These are phyloP conservation scores for Carex kokanica DNA, from an alignment of 176 grass and related monocot species.

Conservation along the genomic window DNA sequence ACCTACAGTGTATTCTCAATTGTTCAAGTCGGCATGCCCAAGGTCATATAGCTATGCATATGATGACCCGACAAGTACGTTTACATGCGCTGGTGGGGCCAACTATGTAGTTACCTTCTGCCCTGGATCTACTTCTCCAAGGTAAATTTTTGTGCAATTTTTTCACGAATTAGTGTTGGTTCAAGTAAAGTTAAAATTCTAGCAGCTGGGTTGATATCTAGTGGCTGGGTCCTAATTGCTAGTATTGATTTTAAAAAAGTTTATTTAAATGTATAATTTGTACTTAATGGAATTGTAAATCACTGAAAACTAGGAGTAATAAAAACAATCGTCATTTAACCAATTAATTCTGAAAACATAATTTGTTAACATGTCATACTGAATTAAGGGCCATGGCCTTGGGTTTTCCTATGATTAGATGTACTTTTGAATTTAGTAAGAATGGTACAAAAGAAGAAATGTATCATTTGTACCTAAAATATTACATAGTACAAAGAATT, in stretches of 20 bases:
- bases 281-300: background rate
- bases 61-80: constrained; percentile 84
- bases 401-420: background rate
- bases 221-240: background rate
- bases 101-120: constrained; percentile 94
- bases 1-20: constrained; percentile 64
- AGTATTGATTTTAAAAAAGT: background rate
- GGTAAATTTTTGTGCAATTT: constrained; percentile 27
- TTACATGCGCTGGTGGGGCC: constrained; percentile 73
- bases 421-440: background rate
- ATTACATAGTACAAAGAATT: background rate
- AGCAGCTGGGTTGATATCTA: background rate
- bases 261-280: background rate
- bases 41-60: constrained; percentile 98
- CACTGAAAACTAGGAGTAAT: background rate
- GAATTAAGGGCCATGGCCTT: background rate
- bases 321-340: background rate
- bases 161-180: background rate
- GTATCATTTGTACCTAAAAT: background rate
- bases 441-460: background rate
- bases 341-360: background rate
- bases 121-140: constrained; percentile 50
- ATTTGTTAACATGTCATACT: background rate
- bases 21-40: constrained; percentile 88
- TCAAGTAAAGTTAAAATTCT: background rate